Evolutionary conservation across 305 asterid genomes (phyloP), one percentile per base, ranked within the genome.

Genomic region (Rubia tinctorum): DNA sequence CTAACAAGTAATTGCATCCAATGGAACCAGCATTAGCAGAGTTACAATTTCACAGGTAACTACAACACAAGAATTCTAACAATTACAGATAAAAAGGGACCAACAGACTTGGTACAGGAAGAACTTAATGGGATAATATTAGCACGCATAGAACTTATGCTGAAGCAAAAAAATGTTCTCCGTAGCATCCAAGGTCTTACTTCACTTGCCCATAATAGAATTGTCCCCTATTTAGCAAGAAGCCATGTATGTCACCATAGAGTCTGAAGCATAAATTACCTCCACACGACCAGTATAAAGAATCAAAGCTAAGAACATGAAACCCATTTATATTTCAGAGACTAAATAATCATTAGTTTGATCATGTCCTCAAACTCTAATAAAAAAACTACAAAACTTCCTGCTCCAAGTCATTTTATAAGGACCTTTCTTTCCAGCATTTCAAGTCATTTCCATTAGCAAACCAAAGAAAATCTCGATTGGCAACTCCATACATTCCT

Each of bases 221-320:
- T 27, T 30, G 43, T 17, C 4, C 67, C 43, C 15, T 4, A 42
- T 55, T 37, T 13, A n/a, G 39, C 37, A 37, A 37, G 39, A 55
- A 55, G 56, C 53, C 66, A 55, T 12, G 7, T 34, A 53, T 17
- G 40, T 18, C 30, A 37, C 51, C 73, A 55, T 8, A n/a, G 13
- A 30, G 59, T 55, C 53, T 2, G 39, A 55, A 20, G 14, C 53
- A 71, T 47, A 71, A 37, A 55, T n/a, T 11, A 12, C 20, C 34
- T 2, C 65, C 62, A 71, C 20, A 55, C 8, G 14, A 12, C 13
- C 66, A 37, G 39, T 10, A 37, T n/a, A 55, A 14, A 37, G 20
- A 53, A 70, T 65, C 22, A 71, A 40, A 49, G 55, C 5, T 55
- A 10, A 71, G 65, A 23, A 69, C n/a, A 70, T 2, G 9, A 66